phyloP scores from a whole-genome alignment of 1,284 basidiomycete species.

The Rhodotorula mucilaginosa region DNA sequence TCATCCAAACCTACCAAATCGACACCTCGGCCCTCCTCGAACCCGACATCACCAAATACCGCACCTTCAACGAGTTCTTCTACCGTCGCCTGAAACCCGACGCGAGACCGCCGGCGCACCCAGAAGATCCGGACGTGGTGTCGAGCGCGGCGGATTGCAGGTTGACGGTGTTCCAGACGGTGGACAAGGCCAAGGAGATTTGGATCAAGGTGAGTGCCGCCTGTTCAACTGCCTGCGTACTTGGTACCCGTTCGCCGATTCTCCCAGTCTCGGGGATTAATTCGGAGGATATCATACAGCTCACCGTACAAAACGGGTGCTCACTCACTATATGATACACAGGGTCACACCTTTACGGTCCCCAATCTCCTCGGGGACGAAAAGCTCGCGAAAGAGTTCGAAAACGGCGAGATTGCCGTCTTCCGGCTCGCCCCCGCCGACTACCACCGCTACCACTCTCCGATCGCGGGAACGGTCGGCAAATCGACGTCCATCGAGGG shows the following conservation, averaged over 20 bases:
- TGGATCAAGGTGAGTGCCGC: slow-evolving; percentile 55
- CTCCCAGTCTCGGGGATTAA: too few species aligned
- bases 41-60: slow-evolving; percentile 28
- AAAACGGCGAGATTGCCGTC: slow-evolving; percentile 59
- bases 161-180: slow-evolving; percentile 57
- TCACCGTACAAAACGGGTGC: too few species aligned
- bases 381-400: slow-evolving; percentile 49
- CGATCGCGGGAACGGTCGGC: slow-evolving; percentile 60
- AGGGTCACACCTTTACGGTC: slow-evolving; percentile 70
- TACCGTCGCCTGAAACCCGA: slow-evolving; percentile 57
- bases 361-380: slow-evolving; percentile 59
- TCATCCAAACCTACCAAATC: slow-evolving; percentile 67
- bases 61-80: slow-evolving; percentile 80
- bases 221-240: neutral
- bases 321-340: slow-evolving; percentile 54
- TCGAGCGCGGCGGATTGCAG: slow-evolving; percentile 69
- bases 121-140: slow-evolving; percentile 58
- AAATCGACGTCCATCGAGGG: slow-evolving; percentile 55
- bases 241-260: too few species aligned
- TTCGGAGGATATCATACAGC: too few species aligned
- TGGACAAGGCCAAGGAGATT: slow-evolving; percentile 60
- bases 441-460: slow-evolving; percentile 81
- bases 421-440: slow-evolving; percentile 67
- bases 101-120: slow-evolving; percentile 65
- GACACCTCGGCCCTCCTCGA: slow-evolving; percentile 12